Evolutionary conservation across 108 stramenopile species (phyloP).

Genomic region (Pseudonitzschia pungens): DNA sequence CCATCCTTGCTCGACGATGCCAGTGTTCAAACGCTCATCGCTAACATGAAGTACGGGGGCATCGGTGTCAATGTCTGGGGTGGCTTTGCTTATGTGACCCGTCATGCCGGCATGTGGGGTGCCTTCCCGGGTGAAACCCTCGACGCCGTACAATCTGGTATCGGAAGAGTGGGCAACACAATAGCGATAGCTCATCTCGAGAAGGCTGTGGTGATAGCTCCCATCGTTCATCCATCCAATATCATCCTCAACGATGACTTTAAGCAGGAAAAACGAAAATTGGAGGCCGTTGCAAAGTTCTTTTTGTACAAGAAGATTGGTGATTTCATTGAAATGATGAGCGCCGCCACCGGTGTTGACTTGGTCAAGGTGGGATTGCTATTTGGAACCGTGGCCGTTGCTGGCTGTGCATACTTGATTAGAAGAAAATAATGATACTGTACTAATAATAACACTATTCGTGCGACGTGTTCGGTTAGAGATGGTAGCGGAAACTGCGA

Average conservation of each 20-base stretch:
- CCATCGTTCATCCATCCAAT: background rate
- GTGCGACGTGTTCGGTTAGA: background rate
- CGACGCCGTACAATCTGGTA: conserved; percentile 23
- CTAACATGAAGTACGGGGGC: conserved; percentile 24
- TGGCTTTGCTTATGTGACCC: conserved; percentile 13
- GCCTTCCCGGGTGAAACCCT: conserved; percentile 29
- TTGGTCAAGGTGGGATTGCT: conserved; percentile 4
- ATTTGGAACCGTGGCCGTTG: background rate
- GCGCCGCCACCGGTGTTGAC: conserved; percentile 1
- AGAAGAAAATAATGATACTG: background rate
- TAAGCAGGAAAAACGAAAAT: background rate
- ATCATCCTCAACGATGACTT: conserved; percentile 12
- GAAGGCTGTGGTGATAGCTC: conserved; percentile 15
- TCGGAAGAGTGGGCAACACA: conserved; percentile 18
- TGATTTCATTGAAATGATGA: conserved; percentile 1
- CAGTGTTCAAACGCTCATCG: conserved; percentile 10
- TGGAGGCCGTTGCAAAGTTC: conserved; percentile 2
- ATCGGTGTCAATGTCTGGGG: conserved; percentile 22
- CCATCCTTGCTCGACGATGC: background rate
- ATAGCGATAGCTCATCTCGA: conserved; percentile 14
- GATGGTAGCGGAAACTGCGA: background rate
- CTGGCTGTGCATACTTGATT: background rate
- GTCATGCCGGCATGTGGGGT: conserved; percentile 15
- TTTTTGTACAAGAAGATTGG: background rate
- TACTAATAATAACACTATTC: no score